phyloP scores from a whole-genome alignment of 805 yeast species.

The Teunomyces atbi region DNA sequence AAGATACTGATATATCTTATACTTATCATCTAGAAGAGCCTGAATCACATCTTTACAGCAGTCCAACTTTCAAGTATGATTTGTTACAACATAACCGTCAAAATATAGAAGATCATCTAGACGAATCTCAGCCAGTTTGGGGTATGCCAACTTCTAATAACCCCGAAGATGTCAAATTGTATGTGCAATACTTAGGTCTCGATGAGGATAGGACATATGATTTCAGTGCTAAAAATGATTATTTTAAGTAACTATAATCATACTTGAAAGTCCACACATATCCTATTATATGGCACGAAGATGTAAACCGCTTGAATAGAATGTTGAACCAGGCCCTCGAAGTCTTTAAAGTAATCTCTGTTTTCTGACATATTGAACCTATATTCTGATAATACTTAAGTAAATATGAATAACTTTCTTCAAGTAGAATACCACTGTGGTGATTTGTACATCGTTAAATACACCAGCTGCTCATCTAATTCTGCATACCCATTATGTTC shows the following conservation, averaged over 20 bases:
- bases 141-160: conserved; percentile 9
- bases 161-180: conserved; percentile 18
- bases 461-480: no score
- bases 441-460: no score
- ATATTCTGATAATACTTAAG: neutral
- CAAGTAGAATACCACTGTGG: neutral
- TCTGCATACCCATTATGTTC: no score
- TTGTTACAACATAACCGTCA: neutral
- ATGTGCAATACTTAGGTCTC: conserved; percentile 23
- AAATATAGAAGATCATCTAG: conserved; percentile 15
- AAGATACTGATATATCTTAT: no score
- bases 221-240: conserved; percentile 28
- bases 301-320: no score
- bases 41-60: neutral
- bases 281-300: no score
- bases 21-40: neutral
- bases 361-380: no score
- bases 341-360: no score
- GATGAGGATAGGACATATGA: conserved; percentile 20
- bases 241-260: conserved; percentile 19
- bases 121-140: conserved; percentile 11
- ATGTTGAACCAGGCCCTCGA: no score
- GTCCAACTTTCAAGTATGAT: neutral
- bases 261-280: no score
- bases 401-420: neutral